Percentiles rank a stretch among this genome's conserved stretches.
Evolutionary conservation across 129 eudicot species (phyloP).

Genomic region (Chrysanthemum makinoi): DNA sequence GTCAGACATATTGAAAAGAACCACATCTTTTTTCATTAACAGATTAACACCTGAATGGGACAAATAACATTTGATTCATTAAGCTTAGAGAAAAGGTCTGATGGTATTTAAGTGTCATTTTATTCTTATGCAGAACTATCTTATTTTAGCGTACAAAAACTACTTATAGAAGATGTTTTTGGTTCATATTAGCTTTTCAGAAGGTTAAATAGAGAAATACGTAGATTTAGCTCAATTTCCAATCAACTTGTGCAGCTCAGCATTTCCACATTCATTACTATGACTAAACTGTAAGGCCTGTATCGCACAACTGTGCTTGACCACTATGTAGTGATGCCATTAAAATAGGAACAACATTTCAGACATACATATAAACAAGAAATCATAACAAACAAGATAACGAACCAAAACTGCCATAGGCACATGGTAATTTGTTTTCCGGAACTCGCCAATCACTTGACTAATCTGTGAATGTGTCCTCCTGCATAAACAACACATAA

Average conservation of each 20-base stretch:
- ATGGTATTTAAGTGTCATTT: not conserved
- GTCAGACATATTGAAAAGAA: no score
- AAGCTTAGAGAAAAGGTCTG: not conserved
- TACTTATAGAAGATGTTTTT: no score
- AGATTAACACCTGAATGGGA: not conserved
- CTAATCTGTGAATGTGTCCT: slow-evolving; percentile 87
- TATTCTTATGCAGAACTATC: not conserved
- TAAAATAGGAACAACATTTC: slow-evolving; percentile 5
- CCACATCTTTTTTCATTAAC: not conserved
- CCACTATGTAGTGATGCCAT: not conserved
- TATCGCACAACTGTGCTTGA: no score
- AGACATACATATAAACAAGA: slow-evolving; percentile 1
- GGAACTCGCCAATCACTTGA: slow-evolving; percentile 83
- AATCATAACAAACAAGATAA: slow-evolving; percentile 16
- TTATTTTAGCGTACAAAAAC: no score
- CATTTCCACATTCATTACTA: no score
- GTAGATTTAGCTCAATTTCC: no score
- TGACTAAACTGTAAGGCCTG: no score
- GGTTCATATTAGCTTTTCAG: no score
- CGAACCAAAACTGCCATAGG: slow-evolving; percentile 95
- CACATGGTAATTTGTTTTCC: slow-evolving; percentile 76
- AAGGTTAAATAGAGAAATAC: no score
- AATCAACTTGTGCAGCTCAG: no score
- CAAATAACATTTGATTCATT: not conserved
- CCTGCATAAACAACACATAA: slow-evolving; percentile 44